Conservation (phyloP, 2,329 filamentous ascomycete genomes). For the Lachnellula hyalina region DNA sequence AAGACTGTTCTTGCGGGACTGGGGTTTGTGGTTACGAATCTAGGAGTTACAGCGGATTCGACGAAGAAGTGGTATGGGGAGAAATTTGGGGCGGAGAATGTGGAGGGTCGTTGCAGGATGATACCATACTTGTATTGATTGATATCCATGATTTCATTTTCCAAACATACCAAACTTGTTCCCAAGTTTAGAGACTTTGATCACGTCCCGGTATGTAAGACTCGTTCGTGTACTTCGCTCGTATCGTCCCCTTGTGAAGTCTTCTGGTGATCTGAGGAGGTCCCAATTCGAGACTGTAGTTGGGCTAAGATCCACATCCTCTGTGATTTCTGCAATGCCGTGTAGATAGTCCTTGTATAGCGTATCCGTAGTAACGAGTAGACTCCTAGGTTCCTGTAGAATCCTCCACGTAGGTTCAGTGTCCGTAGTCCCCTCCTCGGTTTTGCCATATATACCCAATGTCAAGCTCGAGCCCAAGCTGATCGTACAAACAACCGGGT, state of each 20-base stretch:
- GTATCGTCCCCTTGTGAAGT: conserved; percentile 48
- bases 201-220: conserved; percentile 79
- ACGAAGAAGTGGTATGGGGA: conserved; percentile 74
- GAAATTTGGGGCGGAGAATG: conserved; percentile 65
- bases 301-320: conserved; percentile 59
- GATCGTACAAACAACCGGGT: conserved; percentile 84
- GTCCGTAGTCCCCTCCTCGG: conserved; percentile 53
- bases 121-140: conserved; percentile 60
- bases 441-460: conserved; percentile 67
- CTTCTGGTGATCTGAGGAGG: conserved; percentile 48
- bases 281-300: conserved; percentile 68
- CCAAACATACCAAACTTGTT: conserved; percentile 55
- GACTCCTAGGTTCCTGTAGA: conserved; percentile 77
- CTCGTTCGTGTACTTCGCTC: conserved; percentile 59
- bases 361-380: conserved; percentile 64
- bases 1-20: conserved; percentile 65
- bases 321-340: conserved; percentile 62
- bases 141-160: conserved; percentile 18
- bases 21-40: conserved; percentile 70
- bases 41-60: conserved; percentile 73
- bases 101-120: conserved; percentile 67
- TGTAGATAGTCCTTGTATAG: conserved; percentile 70
- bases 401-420: conserved; percentile 50
- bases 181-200: conserved; percentile 71
- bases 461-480: conserved; percentile 75